Percentiles rank a stretch among this genome's conserved stretches.
These are phyloP conservation scores for Penicillium turbatum DNA, from an alignment of 495 filamentous ascomycete species.

Conservation along the genomic window DNA sequence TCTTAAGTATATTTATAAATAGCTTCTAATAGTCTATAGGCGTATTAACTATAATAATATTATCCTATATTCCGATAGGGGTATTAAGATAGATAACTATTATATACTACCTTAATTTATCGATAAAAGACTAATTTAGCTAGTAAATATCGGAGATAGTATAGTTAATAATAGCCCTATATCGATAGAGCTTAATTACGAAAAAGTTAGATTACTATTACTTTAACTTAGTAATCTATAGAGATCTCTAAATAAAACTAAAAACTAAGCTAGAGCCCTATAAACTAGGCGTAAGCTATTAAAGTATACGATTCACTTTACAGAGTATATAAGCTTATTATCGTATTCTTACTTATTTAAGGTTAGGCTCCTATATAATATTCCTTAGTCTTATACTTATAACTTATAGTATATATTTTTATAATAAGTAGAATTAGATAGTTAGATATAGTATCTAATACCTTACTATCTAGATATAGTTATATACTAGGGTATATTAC, in stretches of 20 bases:
- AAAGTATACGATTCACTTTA: background rate
- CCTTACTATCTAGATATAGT: background rate
- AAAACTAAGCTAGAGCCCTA: background rate
- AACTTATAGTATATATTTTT: background rate
- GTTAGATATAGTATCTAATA: background rate
- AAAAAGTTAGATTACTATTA: conserved; percentile 2
- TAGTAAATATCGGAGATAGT: conserved; percentile 4
- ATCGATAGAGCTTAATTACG: background rate
- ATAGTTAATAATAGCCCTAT: background rate
- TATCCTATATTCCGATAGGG: conserved; percentile 2
- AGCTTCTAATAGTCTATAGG: background rate
- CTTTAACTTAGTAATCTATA: background rate
- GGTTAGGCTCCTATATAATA: background rate
- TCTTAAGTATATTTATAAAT: background rate
- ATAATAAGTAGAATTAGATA: background rate
- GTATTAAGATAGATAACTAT: conserved; percentile 3
- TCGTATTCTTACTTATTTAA: background rate
- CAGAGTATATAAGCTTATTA: background rate
- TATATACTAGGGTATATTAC: background rate
- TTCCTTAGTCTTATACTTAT: background rate
- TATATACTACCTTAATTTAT: background rate
- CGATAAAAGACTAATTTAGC: background rate
- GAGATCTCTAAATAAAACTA: background rate
- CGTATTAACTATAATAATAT: conserved; percentile 1
- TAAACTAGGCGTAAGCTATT: background rate